A percentile compares a stretch with the other conserved stretches of the same genome.
These are phyloP conservation scores for Selaginella tamariscina DNA, from an alignment of 75 land plant genomes.

Conservation along the genomic window DNA sequence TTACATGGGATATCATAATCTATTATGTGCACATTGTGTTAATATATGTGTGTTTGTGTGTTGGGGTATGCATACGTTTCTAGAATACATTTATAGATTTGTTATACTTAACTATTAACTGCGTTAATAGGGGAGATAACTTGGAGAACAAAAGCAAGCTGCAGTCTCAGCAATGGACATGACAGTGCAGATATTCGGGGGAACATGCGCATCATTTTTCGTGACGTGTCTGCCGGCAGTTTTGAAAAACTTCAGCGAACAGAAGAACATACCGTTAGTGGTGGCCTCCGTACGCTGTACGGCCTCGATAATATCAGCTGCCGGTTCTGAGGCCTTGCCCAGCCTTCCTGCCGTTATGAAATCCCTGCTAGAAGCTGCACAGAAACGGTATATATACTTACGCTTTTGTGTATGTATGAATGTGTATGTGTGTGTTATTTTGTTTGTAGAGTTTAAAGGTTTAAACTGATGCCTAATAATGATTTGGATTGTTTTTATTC, in stretches of 20 bases:
- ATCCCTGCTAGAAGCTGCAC: conserved; percentile 24
- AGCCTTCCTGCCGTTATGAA: conserved; percentile 51
- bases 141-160: background rate
- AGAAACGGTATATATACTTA: background rate
- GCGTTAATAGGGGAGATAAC: background rate
- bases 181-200: conserved; percentile 15
- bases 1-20: no score
- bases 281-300: conserved; percentile 38
- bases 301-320: conserved; percentile 36
- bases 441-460: no score
- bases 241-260: conserved; percentile 16
- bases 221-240: conserved; percentile 27
- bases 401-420: no score
- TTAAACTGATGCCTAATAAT: no score
- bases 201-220: conserved; percentile 14
- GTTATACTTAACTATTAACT: no score
- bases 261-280: conserved; percentile 24
- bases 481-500: no score
- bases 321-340: conserved; percentile 54
- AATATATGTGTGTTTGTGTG: no score
- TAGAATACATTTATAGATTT: no score
- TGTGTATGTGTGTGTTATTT: no score
- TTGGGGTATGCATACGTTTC: no score
- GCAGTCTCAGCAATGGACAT: background rate
- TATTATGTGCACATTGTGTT: no score